Evolutionary conservation across 208 protist genomes (phyloP).

Genomic region (Trypanosoma melophagium): DNA sequence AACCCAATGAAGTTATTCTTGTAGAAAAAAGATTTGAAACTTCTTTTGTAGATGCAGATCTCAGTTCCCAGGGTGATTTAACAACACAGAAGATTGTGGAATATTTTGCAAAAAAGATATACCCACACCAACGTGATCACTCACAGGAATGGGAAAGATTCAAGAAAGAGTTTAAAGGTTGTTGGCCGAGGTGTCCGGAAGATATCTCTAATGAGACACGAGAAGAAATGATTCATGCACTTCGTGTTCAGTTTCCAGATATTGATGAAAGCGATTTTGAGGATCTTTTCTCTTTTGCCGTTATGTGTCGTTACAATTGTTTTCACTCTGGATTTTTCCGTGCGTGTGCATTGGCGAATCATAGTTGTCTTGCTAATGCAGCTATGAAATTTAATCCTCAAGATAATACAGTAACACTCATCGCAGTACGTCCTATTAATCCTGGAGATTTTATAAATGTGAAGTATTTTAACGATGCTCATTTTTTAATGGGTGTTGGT

Average conservation of each 20-base stretch:
- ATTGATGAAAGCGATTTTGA: conserved; percentile 45
- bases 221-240: conserved; percentile 31
- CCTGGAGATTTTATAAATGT: conserved; percentile 82
- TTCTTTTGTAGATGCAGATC: conserved; percentile 41
- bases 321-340: conserved; percentile 88
- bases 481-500: conserved; percentile 77
- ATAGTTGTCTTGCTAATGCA: conserved; percentile 86
- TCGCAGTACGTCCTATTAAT: conserved; percentile 59
- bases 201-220: conserved; percentile 58
- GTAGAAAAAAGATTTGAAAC: conserved; percentile 69
- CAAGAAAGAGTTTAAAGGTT: conserved; percentile 67
- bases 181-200: conserved; percentile 65
- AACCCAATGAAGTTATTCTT: conserved; percentile 69
- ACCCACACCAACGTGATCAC: conserved; percentile 39
- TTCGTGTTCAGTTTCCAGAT: conserved; percentile 45
- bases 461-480: conserved; percentile 84
- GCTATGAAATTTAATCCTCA: conserved; percentile 81
- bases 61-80: conserved; percentile 38
- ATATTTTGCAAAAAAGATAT: conserved; percentile 68
- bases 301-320: conserved; percentile 89
- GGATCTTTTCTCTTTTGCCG: conserved; percentile 58
- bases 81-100: conserved; percentile 60
- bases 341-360: conserved; percentile 81
- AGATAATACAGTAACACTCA: conserved; percentile 71
- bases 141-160: conserved; percentile 48